phyloP scores from a whole-genome alignment of 2,329 filamentous ascomycete genomes.

The Talaromyces marneffei region DNA sequence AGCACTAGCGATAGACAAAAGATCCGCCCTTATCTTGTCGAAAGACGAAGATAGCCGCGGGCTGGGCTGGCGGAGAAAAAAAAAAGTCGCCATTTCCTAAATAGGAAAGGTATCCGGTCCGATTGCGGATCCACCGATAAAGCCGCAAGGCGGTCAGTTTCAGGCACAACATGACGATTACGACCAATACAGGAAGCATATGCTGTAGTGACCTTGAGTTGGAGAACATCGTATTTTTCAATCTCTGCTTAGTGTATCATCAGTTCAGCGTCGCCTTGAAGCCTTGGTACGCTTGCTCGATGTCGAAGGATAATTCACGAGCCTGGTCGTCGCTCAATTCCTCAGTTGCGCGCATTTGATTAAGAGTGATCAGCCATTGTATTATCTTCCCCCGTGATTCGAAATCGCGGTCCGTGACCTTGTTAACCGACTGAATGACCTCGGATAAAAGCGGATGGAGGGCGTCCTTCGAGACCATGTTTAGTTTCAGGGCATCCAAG shows the following conservation, averaged over 20 bases:
- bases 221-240: background rate
- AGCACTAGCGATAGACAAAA: background rate
- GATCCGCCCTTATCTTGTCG: conserved; percentile 4
- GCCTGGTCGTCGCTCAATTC: conserved; percentile 83
- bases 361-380: conserved; percentile 93
- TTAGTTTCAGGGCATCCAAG: conserved; percentile 86
- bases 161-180: background rate
- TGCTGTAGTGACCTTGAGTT: too few species aligned
- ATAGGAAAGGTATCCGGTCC: conserved; percentile 14
- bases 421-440: conserved; percentile 94
- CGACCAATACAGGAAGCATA: background rate
- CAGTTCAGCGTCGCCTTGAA: conserved; percentile 74
- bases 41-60: background rate
- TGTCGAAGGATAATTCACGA: conserved; percentile 83
- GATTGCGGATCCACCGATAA: background rate
- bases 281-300: conserved; percentile 87
- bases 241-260: conserved; percentile 11
- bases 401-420: conserved; percentile 91
- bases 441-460: conserved; percentile 92
- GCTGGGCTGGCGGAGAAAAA: conserved; percentile 11
- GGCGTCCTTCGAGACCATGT: conserved; percentile 88
- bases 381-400: conserved; percentile 95
- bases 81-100: conserved; percentile 17
- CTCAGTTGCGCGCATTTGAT: conserved; percentile 95
- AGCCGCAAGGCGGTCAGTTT: conserved; percentile 4